Base-by-base conservation (phyloP, 1,284 basidiomycete genomes). In the Leccinum subspadiceum region DNA sequence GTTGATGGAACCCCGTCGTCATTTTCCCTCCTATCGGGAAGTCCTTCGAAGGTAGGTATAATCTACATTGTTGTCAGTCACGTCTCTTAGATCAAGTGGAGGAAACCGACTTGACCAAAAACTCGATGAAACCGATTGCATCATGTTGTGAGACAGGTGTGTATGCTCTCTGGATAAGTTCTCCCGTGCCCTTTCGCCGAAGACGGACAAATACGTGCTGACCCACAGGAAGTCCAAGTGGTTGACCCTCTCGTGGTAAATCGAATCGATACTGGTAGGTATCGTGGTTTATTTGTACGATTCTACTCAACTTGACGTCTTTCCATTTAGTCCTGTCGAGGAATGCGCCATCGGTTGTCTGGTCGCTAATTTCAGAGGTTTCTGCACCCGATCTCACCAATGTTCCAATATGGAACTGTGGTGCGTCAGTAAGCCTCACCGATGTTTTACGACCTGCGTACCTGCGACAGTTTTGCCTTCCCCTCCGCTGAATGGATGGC, bases 171-270 rank as follows among this genome's bases (percentile, higher is more conserved):
- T 86, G 85, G 0, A 87, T 78, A 1, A 84, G 61, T 58, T 83
- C 78, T 8, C 78, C 78, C 7, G 70, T 73, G 26, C 73, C 72
- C 60, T 81, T 81, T 51, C 77, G 67, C 53, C 69, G 68, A 24
- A 85, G 63, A 2, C 84, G 77, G 3, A 82, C 76, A 62, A 81
- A 86, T 54, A 88, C 81, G 63, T 89, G 87, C 62, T 89, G 84
- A 1, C 87, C 87, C 6, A 79, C 77, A 0, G 84, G 84, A 9
- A 89, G 71, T n/a, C 87, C 87, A 1, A 89, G 75, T 20, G 70
- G 68, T 61, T 83, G 82, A 2, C 79, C 74, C 1, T 69, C 62
- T 29, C 70, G 62, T 4, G 78, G 77, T 1, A 89, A 73, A 5
- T 76, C 76, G 65, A 89, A 87, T 20, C 81, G 78, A 71, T 81